Conservation (phyloP, 495 filamentous ascomycete genomes). For the Rostrohypoxylon terebratum region DNA sequence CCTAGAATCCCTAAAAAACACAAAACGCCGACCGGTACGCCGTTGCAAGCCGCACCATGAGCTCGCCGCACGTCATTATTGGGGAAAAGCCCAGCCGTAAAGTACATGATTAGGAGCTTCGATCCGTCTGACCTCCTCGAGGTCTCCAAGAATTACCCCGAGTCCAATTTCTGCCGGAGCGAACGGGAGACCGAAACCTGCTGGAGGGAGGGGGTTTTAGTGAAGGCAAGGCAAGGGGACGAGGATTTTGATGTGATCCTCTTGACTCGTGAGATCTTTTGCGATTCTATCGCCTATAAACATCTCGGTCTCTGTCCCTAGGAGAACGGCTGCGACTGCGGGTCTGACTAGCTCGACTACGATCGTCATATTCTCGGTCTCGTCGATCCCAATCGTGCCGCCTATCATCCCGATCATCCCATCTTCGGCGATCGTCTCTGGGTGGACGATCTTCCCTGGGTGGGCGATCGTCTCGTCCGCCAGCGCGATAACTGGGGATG, state of each 20-base stretch:
- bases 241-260: background rate
- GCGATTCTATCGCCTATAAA: slow-evolving; percentile 56
- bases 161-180: background rate
- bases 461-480: slow-evolving; percentile 51
- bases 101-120: background rate
- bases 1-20: background rate
- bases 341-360: slow-evolving; percentile 58
- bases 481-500: slow-evolving; percentile 65
- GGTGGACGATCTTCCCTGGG: slow-evolving; percentile 48
- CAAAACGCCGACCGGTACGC: slow-evolving; percentile 25
- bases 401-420: slow-evolving; percentile 57
- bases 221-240: background rate
- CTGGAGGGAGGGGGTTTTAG: background rate
- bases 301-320: slow-evolving; percentile 58
- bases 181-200: background rate
- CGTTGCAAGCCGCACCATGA: slow-evolving; percentile 6
- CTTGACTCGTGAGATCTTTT: background rate
- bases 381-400: slow-evolving; percentile 53
- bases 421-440: slow-evolving; percentile 58
- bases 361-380: slow-evolving; percentile 62
- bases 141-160: background rate
- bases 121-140: background rate
- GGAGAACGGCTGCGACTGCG: slow-evolving; percentile 65
- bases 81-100: background rate
- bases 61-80: slow-evolving; percentile 9